Conservation (phyloP, 129 eudicot species). For the Oenanthe sinensis region DNA sequence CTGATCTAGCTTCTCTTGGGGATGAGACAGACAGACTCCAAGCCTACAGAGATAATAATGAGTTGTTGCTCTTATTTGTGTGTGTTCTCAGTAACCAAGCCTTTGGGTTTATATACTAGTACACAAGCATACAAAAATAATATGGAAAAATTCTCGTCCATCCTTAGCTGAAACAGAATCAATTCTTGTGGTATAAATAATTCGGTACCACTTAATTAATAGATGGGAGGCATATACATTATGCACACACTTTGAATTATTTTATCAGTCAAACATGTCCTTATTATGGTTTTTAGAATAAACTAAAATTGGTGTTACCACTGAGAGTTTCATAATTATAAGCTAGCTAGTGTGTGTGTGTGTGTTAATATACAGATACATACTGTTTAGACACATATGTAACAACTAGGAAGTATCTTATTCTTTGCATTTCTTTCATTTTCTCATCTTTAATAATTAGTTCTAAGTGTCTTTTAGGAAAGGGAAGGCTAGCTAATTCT, state of each 20-base stretch:
- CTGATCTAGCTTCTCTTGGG: not conserved
- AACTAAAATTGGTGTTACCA: not conserved
- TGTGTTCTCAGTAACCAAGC: not conserved
- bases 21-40: not conserved
- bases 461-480: not conserved
- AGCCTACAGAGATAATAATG: not conserved
- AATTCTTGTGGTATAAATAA: constrained; percentile 1
- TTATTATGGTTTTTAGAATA: not conserved
- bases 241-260: not conserved
- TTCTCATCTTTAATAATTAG: not conserved
- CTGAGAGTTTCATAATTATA: constrained; percentile 1
- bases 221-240: not conserved
- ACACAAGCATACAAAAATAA: not conserved
- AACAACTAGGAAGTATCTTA: not conserved
- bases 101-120: not conserved
- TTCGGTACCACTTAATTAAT: not conserved
- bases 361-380: not conserved
- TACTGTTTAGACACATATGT: not conserved
- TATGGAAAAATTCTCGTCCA: constrained; percentile 8
- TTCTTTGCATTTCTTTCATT: not conserved
- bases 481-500: not conserved
- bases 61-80: not conserved
- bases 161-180: constrained; percentile 2
- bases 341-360: not conserved
- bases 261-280: constrained; percentile 8